Percentiles rank a stretch among this genome's conserved stretches.
Evolutionary conservation across 345 rosid genomes (phyloP).

Genomic region (Geranium rotundifolium): DNA sequence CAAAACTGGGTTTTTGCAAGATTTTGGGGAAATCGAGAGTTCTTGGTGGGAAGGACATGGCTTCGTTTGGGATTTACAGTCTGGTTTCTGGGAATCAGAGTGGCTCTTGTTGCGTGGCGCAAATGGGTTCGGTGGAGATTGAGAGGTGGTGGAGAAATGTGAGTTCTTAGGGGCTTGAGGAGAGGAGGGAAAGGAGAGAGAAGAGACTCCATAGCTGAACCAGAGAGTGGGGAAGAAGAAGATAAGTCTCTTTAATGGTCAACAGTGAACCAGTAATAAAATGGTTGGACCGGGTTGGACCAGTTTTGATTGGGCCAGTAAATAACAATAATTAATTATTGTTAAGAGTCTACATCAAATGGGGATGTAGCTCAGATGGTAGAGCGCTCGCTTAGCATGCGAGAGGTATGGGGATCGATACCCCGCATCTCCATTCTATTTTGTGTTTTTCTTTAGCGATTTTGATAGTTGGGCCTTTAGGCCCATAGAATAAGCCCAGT

Average conservation of each 20-base stretch:
- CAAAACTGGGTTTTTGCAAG: constrained; percentile 28
- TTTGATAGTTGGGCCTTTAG: too few relatives aligned
- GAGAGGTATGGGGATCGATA: constrained; percentile 85
- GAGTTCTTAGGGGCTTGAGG: too few relatives aligned
- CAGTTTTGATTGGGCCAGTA: background rate
- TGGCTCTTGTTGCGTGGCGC: too few relatives aligned
- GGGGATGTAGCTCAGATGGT: constrained; percentile 90
- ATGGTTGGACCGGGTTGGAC: background rate
- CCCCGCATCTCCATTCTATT: constrained; percentile 57
- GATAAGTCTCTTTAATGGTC: background rate
- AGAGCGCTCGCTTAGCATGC: constrained; percentile 90
- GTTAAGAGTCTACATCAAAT: too few relatives aligned
- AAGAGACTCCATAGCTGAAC: background rate
- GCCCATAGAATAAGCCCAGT: too few relatives aligned
- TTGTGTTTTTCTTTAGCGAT: too few relatives aligned
- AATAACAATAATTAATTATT: too few relatives aligned
- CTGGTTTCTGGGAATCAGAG: too few relatives aligned
- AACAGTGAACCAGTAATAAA: background rate
- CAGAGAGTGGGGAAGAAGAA: background rate
- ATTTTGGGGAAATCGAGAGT: constrained; percentile 7
- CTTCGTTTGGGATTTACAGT: background rate
- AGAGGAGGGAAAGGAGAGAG: too few relatives aligned
- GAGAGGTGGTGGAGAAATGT: too few relatives aligned
- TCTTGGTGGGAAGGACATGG: background rate
- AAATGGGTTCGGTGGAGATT: too few relatives aligned